Evolutionary conservation across 441 rosid species (phyloP), one percentile per base, ranked within the genome.

Genomic region (Gossypium lobatum): DNA sequence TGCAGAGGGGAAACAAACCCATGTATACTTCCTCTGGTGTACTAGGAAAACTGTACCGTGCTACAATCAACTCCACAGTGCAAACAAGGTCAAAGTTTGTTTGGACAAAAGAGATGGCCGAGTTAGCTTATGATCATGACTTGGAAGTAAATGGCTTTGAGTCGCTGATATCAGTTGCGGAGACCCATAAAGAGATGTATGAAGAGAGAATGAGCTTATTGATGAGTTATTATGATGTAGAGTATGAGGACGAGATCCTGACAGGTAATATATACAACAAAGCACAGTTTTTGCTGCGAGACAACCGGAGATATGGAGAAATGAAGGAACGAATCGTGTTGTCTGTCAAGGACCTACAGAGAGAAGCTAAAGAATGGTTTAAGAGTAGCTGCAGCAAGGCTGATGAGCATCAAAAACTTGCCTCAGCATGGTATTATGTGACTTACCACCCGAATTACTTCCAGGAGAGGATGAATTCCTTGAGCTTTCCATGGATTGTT

Each of bases 341-440:
- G 13, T 80, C 93, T 0, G 62, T 87, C 28, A 95, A 85, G 83
- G 81, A 59, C 78, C 75, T 93, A 63, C 89, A 85, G 72, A 84
- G 63, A 16, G 97, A 91, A 73, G 91, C 90, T 2, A 85, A 74
- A 73, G 89, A 79, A 74, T 91, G 95, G 98, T 91, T 95, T 17
- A 87, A 85, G 74, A 85, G 77, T 57, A 79, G 86, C 82, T 85
- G 86, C 82, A 81, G 91, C 78, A 4, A 78, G 64, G 79, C 37
- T 0, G 52, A 45, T 6, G 85, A 87, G 72, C 79, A 72, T 3
- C 78, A 74, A 76, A 61, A 71, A 73, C 55, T 93, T 78, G 96
- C 99, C 7, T 88, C 97, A 0, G 98, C 98, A 6, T 91, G 98
- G 99, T 93, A 93, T 73, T 88, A 85, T 68, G 91, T 88, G 8